Percentiles rank a stretch among this genome's conserved stretches.
Evolutionary conservation across 108 stramenopile genomes (phyloP).

Genomic region (Cylindrotheca fusiformis): DNA sequence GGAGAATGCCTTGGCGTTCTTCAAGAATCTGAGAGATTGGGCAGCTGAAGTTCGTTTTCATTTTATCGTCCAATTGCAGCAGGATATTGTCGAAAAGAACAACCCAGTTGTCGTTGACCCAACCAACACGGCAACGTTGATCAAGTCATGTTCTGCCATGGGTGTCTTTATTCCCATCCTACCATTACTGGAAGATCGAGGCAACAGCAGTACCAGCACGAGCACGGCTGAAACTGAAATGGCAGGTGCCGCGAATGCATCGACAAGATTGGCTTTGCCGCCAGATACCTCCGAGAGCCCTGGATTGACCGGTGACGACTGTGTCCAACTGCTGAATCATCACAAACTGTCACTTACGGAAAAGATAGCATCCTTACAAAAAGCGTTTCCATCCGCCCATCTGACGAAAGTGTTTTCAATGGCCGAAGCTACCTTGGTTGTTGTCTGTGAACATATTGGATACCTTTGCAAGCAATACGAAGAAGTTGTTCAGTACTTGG

Average conservation of each 20-base stretch:
- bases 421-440: constrained; percentile 30
- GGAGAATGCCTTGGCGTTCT: constrained; percentile 45
- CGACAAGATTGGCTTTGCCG: not conserved
- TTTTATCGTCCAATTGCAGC: constrained; percentile 5
- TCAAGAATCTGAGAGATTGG: constrained; percentile 31
- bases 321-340: constrained; percentile 36
- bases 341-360: constrained; percentile 37
- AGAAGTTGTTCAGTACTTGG: constrained; percentile 38
- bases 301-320: constrained; percentile 24
- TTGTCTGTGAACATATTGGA: constrained; percentile 22
- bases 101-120: constrained; percentile 11
- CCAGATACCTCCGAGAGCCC: not conserved
- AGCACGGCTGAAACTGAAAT: not conserved
- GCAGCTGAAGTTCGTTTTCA: not conserved
- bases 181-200: constrained; percentile 45
- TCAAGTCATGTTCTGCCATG: not conserved
- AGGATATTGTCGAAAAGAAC: constrained; percentile 7
- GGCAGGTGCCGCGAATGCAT: not conserved
- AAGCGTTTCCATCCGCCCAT: constrained; percentile 4
- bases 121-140: not conserved
- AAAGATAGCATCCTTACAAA: constrained; percentile 4
- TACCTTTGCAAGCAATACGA: constrained; percentile 11
- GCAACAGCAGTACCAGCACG: not conserved
- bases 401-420: constrained; percentile 16
- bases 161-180: constrained; percentile 58